These are phyloP conservation scores for Discostella stelligeroides DNA, from an alignment of 108 stramenopile genomes.

Conservation along the genomic window DNA sequence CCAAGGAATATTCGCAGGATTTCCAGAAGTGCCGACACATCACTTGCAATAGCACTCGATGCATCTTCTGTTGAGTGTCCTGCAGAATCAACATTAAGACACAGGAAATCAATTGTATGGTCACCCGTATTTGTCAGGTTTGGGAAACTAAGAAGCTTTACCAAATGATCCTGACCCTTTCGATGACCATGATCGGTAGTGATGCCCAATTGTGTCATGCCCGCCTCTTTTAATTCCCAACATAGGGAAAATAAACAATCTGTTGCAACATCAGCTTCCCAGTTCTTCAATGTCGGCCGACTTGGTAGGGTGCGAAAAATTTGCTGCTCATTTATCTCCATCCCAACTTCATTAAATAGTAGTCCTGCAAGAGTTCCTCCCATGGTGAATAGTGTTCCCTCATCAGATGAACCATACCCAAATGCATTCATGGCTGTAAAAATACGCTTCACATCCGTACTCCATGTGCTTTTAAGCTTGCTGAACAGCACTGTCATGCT, in stretches of 20 bases:
- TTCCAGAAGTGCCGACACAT: not conserved
- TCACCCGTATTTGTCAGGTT: not conserved
- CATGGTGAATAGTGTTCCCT: not conserved
- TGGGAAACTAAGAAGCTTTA: conserved; percentile 16
- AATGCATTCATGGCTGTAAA: not conserved
- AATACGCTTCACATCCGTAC: too few relatives aligned
- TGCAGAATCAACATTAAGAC: conserved; percentile 15
- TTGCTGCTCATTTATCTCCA: not conserved
- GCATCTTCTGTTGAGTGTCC: conserved; percentile 17
- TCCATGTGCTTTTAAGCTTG: too few relatives aligned
- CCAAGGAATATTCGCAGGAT: not conserved
- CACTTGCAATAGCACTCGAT: conserved; percentile 1
- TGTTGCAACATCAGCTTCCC: not conserved
- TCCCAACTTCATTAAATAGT: not conserved
- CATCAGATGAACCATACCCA: not conserved
- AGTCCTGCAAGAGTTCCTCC: not conserved
- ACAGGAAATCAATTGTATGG: not conserved
- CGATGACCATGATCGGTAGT: conserved; percentile 24
- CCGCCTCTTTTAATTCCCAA: not conserved
- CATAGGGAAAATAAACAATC: not conserved
- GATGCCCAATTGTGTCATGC: not conserved
- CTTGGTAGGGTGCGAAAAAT: not conserved
- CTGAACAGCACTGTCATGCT: too few relatives aligned
- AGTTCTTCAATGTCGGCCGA: not conserved
- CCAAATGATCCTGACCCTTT: conserved; percentile 19